phyloP scores from a whole-genome alignment of 192 early-diverging fungal genomes.

The Coemansia sp. region DNA sequence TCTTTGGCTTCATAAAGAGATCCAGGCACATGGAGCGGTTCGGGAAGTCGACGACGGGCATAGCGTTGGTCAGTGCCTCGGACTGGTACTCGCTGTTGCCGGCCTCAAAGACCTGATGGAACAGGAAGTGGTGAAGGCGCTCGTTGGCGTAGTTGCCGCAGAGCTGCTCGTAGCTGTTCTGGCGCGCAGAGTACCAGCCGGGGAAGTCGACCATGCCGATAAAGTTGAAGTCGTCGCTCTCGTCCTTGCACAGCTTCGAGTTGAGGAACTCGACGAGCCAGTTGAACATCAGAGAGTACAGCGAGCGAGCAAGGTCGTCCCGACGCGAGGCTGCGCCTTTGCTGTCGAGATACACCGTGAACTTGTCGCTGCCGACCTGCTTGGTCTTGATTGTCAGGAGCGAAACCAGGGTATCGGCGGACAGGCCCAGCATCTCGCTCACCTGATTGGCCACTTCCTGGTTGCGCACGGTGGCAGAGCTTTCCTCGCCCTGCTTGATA shows the following conservation, averaged over 20 bases:
- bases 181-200: slow-evolving; percentile 61
- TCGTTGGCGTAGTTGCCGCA: slow-evolving; percentile 90
- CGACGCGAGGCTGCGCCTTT: slow-evolving; percentile 67
- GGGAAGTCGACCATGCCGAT: slow-evolving; percentile 84
- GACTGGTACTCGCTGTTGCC: slow-evolving; percentile 58
- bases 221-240: slow-evolving; percentile 60
- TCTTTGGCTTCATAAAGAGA: slow-evolving; percentile 64
- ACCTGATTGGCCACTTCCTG: slow-evolving; percentile 69
- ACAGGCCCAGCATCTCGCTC: slow-evolving; percentile 79
- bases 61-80: slow-evolving; percentile 56
- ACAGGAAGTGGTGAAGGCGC: slow-evolving; percentile 73
- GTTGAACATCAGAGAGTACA: slow-evolving; percentile 82
- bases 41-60: slow-evolving; percentile 56
- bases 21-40: slow-evolving; percentile 67
- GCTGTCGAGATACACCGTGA: slow-evolving; percentile 75
- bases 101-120: slow-evolving; percentile 69
- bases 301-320: slow-evolving; percentile 67
- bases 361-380: slow-evolving; percentile 77
- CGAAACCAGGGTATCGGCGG: slow-evolving; percentile 65
- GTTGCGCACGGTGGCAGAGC: slow-evolving; percentile 77
- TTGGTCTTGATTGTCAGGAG: slow-evolving; percentile 80
- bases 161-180: slow-evolving; percentile 57
- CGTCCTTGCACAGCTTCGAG: slow-evolving; percentile 70
- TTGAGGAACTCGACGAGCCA: slow-evolving; percentile 85
- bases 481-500: slow-evolving; percentile 67